Base-by-base conservation (phyloP, 2,329 filamentous ascomycete species). In the Daldinia sp. region DNA sequence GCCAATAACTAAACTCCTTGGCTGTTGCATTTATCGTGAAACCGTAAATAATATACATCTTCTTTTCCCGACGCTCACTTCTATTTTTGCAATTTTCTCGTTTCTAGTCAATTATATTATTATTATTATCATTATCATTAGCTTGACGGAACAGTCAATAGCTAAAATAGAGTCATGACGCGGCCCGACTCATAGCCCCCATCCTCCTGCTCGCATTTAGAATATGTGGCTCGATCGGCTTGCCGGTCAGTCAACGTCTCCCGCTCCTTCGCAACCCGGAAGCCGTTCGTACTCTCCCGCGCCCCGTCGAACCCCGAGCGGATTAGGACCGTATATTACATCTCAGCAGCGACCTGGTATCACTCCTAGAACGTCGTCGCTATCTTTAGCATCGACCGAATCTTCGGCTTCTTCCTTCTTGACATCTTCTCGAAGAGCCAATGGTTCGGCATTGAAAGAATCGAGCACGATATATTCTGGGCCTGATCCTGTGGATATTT, bases 151-250 rank as follows among this genome's bases (percentile, higher is more conserved):
- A 48, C 39, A 32, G 32, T 21, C 29, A 10, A 37, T 21, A 61
- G 30, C 57, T 58, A 55, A 53, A 13, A 45, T 41, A 50, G 57
- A 61, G 63, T 60, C 65, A 69, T 68, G 67, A 56, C 59, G 51
- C 60, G 57, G 37, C 29, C 55, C 25, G 52, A 57, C 41, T 45
- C 47, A 54, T 61, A 54, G 55, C 25, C 67, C 25, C 67, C 25
- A 48, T 60, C 67, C 68, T 30, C 64, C 61, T 64, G 25, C 57
- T 63, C 61, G 37, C 58, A 61, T 67, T 19, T 58, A 58, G 59
- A 62, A 78, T 72, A 96, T 96, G 92, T 97, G 93, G 93, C 87
- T 96, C 74, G 93, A 97, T 81, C 90, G 93, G 76, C 87, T 96
- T 68, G 89, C 90, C 68, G 88, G 85, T 71, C 89, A 90, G 77